These are phyloP conservation scores for Omphalotus olearius DNA, from an alignment of 1,284 basidiomycete species.

Conservation along the genomic window DNA sequence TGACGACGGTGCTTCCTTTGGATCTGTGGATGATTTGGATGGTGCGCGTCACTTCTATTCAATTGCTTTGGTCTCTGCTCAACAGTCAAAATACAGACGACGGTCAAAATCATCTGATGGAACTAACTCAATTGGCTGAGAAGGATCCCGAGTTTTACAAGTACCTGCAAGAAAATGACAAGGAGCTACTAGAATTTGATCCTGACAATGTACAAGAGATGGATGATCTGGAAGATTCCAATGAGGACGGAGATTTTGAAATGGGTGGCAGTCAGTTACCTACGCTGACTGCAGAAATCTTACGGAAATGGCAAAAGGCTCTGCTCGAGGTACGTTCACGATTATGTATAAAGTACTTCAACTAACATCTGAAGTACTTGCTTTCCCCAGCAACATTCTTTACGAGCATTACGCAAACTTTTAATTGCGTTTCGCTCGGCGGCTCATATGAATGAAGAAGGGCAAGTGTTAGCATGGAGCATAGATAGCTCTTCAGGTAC, in stretches of 20 bases:
- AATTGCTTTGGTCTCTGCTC: neutral
- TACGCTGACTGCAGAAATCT: constrained; percentile 69
- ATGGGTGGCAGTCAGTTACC: constrained; percentile 46
- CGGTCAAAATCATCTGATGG: constrained; percentile 68
- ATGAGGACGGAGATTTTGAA: constrained; percentile 37
- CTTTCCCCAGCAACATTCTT: constrained; percentile 69
- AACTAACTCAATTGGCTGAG: constrained; percentile 88
- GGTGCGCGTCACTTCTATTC: constrained; percentile 35
- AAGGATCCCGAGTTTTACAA: constrained; percentile 99
- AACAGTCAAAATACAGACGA: constrained; percentile 43
- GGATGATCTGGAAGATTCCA: constrained; percentile 30
- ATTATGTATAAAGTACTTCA: too few relatives aligned
- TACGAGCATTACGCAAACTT: constrained; percentile 82
- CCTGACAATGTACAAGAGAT: constrained; percentile 29
- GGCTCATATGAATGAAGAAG: constrained; percentile 86
- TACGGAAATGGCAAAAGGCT: constrained; percentile 88
- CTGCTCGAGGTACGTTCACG: constrained; percentile 67
- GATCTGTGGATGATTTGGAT: constrained; percentile 72
- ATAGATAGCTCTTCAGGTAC: constrained; percentile 76
- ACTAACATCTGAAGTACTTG: neutral
- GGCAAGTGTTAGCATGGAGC: constrained; percentile 70
- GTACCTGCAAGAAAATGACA: constrained; percentile 95
- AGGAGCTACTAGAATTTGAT: constrained; percentile 82
- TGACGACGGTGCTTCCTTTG: constrained; percentile 67
- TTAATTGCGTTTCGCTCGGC: constrained; percentile 89